Evolutionary conservation across 129 eudicot species (phyloP).

Genomic region (Cynara cardunculus): DNA sequence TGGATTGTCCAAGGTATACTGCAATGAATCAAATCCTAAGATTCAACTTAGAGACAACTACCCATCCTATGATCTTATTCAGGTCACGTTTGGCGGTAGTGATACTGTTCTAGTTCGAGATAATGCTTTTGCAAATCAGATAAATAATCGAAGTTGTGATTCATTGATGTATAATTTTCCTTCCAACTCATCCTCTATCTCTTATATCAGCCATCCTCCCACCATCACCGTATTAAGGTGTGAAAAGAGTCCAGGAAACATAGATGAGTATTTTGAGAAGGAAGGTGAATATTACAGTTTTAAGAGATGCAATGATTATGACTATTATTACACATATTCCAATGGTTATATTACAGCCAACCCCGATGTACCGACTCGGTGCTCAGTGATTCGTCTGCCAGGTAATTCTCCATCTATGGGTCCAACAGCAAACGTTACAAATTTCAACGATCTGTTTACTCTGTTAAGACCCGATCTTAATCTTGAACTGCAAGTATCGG

Average conservation of each 20-base stretch:
- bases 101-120: constrained; percentile 3
- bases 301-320: not conserved
- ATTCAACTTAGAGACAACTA: constrained; percentile 10
- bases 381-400: constrained; percentile 10
- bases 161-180: constrained; percentile 10
- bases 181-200: constrained; percentile 7
- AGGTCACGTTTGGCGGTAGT: constrained; percentile 8
- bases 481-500: constrained; percentile 26
- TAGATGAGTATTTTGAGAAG: constrained; percentile 3
- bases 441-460: constrained; percentile 1
- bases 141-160: constrained; percentile 9
- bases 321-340: constrained; percentile 19
- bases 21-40: constrained; percentile 10
- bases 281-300: constrained; percentile 17
- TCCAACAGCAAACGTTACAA: constrained; percentile 3
- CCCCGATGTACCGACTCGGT: constrained; percentile 2
- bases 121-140: not conserved
- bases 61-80: constrained; percentile 22
- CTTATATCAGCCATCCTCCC: constrained; percentile 4
- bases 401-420: constrained; percentile 7
- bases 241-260: constrained; percentile 4
- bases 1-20: constrained; percentile 26
- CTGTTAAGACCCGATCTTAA: constrained; percentile 16
- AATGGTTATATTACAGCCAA: constrained; percentile 13
- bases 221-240: constrained; percentile 16